These are phyloP conservation scores for Priceomyces melissophilus DNA, from an alignment of 805 yeast genomes.

Conservation along the genomic window DNA sequence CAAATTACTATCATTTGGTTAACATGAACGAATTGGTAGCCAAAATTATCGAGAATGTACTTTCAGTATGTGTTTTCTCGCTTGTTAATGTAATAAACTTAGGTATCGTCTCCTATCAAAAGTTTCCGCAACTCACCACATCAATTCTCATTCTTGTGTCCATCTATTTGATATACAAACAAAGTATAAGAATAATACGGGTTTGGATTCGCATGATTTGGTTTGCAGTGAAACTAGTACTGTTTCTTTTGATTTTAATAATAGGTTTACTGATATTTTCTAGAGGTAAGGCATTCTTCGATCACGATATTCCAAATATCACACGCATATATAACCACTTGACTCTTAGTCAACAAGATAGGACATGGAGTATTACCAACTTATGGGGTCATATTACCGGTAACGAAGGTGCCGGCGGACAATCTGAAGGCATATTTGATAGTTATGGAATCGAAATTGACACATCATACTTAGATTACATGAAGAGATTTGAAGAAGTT, in stretches of 20 bases:
- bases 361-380: not conserved
- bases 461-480: conserved; percentile 11
- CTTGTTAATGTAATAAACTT: conserved; percentile 11
- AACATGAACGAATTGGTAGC: conserved; percentile 11
- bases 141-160: conserved; percentile 6
- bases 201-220: conserved; percentile 21
- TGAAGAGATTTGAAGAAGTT: conserved; percentile 5
- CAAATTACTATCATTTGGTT: conserved; percentile 3
- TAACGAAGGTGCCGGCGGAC: not conserved
- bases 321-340: conserved; percentile 3
- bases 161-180: conserved; percentile 17
- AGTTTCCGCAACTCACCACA: conserved; percentile 19
- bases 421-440: conserved; percentile 9
- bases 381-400: not conserved
- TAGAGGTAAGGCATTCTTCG: conserved; percentile 21
- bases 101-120: conserved; percentile 9
- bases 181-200: conserved; percentile 12
- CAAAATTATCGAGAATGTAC: conserved; percentile 6
- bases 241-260: conserved; percentile 12
- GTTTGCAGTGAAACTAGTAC: conserved; percentile 15
- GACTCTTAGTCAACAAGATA: not conserved
- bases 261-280: conserved; percentile 15
- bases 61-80: conserved; percentile 12
- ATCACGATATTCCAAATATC: conserved; percentile 14
- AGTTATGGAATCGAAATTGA: conserved; percentile 17